Percentiles rank a stretch among this genome's conserved stretches.
Evolutionary conservation across 1,284 basidiomycete genomes (phyloP).

Genomic region (Cutaneotrichosporon cyanovorans): DNA sequence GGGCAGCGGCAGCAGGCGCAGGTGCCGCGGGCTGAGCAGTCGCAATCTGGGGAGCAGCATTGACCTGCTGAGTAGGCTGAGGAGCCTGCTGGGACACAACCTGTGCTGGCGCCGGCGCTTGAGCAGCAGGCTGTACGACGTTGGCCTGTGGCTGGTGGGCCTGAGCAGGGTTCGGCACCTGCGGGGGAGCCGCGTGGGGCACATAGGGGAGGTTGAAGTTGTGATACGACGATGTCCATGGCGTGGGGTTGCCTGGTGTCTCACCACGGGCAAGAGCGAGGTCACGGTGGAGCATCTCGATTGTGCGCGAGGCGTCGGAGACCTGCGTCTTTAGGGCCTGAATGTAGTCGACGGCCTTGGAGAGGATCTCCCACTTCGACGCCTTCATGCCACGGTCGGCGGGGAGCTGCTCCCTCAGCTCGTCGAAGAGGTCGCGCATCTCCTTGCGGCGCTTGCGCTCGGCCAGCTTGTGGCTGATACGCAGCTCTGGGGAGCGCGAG

Average conservation of each 20-base stretch:
- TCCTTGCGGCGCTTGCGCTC: conserved; percentile 85
- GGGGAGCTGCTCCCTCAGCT: conserved; percentile 80
- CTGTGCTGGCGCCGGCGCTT: conserved; percentile 1
- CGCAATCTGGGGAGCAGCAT: not conserved
- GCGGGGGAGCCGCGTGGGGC: conserved; percentile 3
- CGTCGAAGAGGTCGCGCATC: conserved; percentile 95
- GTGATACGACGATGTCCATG: conserved; percentile 15
- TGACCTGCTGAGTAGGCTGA: not conserved
- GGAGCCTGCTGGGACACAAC: not conserved
- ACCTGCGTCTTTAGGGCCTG: conserved; percentile 16
- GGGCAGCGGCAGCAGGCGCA: not conserved
- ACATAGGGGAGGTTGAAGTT: conserved; percentile 17
- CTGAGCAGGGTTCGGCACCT: not conserved
- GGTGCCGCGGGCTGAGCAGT: not conserved
- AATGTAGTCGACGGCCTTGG: conserved; percentile 23
- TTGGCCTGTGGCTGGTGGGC: no score
- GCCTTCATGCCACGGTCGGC: conserved; percentile 87
- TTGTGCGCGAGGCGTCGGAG: conserved; percentile 9
- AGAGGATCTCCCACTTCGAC: conserved; percentile 54
- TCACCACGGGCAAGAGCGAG: conserved; percentile 10
- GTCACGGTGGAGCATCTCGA: conserved; percentile 14
- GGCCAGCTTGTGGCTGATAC: conserved; percentile 87
- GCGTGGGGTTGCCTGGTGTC: conserved; percentile 3
- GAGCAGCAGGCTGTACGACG: not conserved
- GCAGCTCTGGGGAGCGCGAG: conserved; percentile 84